Evolutionary conservation across 805 yeast genomes (phyloP), one percentile per base, ranked within the genome.

Genomic region (Aciculoconidium aculeatum): DNA sequence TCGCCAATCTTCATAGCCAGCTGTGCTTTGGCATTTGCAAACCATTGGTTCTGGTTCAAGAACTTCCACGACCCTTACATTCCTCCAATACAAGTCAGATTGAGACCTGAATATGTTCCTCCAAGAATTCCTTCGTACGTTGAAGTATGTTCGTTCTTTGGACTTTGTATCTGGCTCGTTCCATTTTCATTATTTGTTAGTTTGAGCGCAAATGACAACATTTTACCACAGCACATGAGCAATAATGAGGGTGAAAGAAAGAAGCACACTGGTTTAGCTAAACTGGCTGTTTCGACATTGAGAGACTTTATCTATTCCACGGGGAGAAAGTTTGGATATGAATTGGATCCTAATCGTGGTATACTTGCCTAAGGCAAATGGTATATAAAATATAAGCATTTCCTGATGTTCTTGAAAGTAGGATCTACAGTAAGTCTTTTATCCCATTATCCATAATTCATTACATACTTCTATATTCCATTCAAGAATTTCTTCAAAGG

Each of bases 101-200:
- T 79, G 46, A 67, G 61, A 40, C 70, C 83, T 27, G 67, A 67
- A 27, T 80, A 77, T 46, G 57, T 57, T 13, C 73, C 83, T 26
- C 82, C 81, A 9, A 71, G 74, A 25, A 72, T 84, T 31, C 94
- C 95, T 2, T 67, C 81, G 8, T 90, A 90, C 49, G 67, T 87
- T 1, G 95, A 92, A 51, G 84, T 92, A 4, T 84, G 96, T n/a
- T 81, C 96, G 3, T 92, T 92, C 54, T 88, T 92, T 51, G 98
- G 96, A 1, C 58, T 92, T 23, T 79, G 92, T 45, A 78, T 92
- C 11, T 92, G 98, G 98, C 69, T 90, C 35, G 73, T 92, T 16
- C 98, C 98, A 18, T 86, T 92, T 53, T 79, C 95, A 4, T 65
- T 92, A 34, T 90, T 92, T 55, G 90, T 92, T 11, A 80, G 95